phyloP scores from a whole-genome alignment of 345 rosid genomes.

The Adansonia digitata region DNA sequence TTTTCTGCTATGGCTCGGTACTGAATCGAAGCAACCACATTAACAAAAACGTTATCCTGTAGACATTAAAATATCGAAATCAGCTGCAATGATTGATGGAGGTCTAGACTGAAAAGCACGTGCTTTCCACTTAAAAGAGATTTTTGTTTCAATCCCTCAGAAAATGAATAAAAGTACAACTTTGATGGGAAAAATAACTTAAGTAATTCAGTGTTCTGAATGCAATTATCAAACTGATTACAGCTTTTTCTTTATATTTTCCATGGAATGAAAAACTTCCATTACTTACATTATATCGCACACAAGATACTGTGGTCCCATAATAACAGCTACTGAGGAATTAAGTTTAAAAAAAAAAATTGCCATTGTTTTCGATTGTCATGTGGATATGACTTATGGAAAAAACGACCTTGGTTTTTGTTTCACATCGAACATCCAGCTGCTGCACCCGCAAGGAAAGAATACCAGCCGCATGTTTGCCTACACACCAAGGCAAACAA shows the following conservation, averaged over 20 bases:
- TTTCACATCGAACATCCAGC: conserved; percentile 81
- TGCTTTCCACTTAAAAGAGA: not conserved
- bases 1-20: conserved; percentile 41
- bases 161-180: not conserved
- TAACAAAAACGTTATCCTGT: conserved; percentile 56
- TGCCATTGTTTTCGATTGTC: not conserved
- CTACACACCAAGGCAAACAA: conserved; percentile 73
- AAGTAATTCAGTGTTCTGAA: not conserved
- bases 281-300: not conserved
- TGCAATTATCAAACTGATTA: not conserved
- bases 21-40: no score
- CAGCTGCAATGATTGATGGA: not conserved
- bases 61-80: not conserved
- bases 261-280: not conserved
- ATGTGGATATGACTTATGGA: not conserved
- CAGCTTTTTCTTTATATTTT: no score
- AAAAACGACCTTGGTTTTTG: conserved; percentile 77
- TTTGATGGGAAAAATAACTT: not conserved
- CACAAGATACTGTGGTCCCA: not conserved
- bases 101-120: not conserved
- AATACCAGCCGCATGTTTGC: conserved; percentile 61
- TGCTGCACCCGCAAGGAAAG: conserved; percentile 70
- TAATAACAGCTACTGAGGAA: not conserved
- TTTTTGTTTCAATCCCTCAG: not conserved
- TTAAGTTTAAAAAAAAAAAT: not conserved